Base-by-base conservation (phyloP, 139 green algal genomes). In the Chlamydomonas incerta region DNA sequence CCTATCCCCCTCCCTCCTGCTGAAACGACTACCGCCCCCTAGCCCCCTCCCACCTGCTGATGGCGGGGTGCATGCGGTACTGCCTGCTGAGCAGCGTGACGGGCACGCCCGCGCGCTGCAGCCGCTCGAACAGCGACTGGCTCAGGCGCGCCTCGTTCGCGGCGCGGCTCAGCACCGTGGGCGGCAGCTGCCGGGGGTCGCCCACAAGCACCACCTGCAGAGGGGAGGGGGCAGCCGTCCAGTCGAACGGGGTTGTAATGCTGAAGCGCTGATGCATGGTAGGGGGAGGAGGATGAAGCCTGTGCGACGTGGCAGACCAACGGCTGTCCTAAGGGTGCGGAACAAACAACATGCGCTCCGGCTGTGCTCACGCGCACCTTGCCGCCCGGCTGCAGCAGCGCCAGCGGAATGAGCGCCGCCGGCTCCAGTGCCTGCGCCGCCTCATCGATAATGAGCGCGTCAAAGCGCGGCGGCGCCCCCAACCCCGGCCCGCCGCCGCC, bases 351-450 rank as follows among this genome's bases (percentile, higher is more conserved):
- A 50, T 50, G 41, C 6, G 41, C 6, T 50, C 8, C 8, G 41
- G 41, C 6, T 50, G 41, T 50, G 41, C 41, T 8, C 41, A 8
- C 10, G 17, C 85, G 18, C 50, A 87, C 86, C 86, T 86, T 87
- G 52, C 23, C 85, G 52, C 80, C 68, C 13, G 85, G 77, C 55
- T 88, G 82, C 46, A 97, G 89, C 82, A 96, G 80, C 69, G 91
- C 83, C 80, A 97, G 74, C 1, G 95, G 91, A 20, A 97, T 93
- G 41, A 96, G 89, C 29, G 91, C 89, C 31, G 94, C 93, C 50
- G 95, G 95, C 88, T 98, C 95, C 80, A 98, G 83, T 14, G 95
- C 94, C 88, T 95, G 92, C 3, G 94, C 94, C 33, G 94, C 95
- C 86, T 97, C 94, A 66, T 96, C 94, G 28, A 96, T 92, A 67